These are phyloP conservation scores for Aspergillus tanneri DNA, from an alignment of 2,329 filamentous ascomycete species.

Conservation along the genomic window DNA sequence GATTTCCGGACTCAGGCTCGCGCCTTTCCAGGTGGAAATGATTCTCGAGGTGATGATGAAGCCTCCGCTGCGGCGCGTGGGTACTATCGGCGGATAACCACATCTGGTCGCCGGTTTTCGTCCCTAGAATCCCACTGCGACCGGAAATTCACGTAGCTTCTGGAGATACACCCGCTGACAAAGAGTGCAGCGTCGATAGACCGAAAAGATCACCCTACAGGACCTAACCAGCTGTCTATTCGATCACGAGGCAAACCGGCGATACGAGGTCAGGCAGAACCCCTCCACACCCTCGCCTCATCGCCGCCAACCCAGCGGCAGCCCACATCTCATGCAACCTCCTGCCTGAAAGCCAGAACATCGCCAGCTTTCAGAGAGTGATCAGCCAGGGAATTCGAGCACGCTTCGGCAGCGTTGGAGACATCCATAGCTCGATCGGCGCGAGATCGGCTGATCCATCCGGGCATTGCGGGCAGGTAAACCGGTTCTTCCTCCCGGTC, in stretches of 20 bases:
- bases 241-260: too few species aligned
- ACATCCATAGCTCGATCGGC: conserved; percentile 40
- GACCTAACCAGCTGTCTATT: too few species aligned
- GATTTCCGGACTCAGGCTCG: conserved; percentile 16
- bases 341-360: conserved; percentile 41
- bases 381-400: conserved; percentile 42
- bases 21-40: conserved; percentile 25
- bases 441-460: conserved; percentile 37
- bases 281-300: conserved; percentile 33
- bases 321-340: conserved; percentile 45
- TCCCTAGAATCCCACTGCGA: too few species aligned
- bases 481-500: conserved; percentile 43
- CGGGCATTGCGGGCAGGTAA: conserved; percentile 41
- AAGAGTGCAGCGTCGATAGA: too few species aligned
- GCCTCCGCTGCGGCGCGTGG: too few species aligned
- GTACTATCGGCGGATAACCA: too few species aligned
- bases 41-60: too few species aligned
- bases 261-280: too few species aligned
- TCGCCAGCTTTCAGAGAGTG: conserved; percentile 33
- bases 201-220: too few species aligned
- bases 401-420: conserved; percentile 33
- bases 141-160: too few species aligned
- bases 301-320: conserved; percentile 49
- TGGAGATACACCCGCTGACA: too few species aligned
- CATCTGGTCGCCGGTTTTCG: too few species aligned